Conservation (phyloP, 2,329 filamentous ascomycete species). For the Aspergillus sp. region DNA sequence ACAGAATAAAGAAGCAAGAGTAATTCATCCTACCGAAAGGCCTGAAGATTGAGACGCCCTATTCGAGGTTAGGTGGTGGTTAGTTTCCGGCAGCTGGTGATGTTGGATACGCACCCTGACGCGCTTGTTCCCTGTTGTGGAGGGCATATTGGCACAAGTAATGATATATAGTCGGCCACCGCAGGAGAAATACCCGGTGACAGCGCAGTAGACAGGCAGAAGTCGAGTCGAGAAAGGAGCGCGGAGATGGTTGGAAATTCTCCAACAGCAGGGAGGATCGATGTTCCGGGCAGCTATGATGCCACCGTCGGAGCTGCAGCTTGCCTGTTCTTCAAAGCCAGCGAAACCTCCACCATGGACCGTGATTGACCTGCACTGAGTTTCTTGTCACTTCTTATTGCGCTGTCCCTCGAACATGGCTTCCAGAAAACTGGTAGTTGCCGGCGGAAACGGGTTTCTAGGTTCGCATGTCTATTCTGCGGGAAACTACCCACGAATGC, state of each 20-base stretch:
- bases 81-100: no score
- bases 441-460: slow-evolving; percentile 87
- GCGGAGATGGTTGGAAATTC: no score
- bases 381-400: not conserved
- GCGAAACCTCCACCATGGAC: slow-evolving; percentile 6
- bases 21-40: slow-evolving; percentile 43
- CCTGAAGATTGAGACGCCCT: slow-evolving; percentile 39
- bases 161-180: not conserved
- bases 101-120: slow-evolving; percentile 33
- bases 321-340: not conserved
- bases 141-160: slow-evolving; percentile 38
- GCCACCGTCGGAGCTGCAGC: not conserved
- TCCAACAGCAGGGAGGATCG: no score
- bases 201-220: no score
- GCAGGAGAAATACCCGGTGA: not conserved
- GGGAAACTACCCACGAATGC: slow-evolving; percentile 1
- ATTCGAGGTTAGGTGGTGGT: slow-evolving; percentile 6
- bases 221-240: no score
- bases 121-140: slow-evolving; percentile 46
- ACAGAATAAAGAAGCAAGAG: not conserved
- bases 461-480: slow-evolving; percentile 38
- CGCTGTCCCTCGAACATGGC: slow-evolving; percentile 31
- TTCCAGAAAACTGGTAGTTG: slow-evolving; percentile 76
- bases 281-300: no score
- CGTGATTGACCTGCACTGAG: slow-evolving; percentile 2